These are phyloP conservation scores for Fusarium sp. DNA, from an alignment of 2,329 filamentous ascomycete species.

Conservation along the genomic window DNA sequence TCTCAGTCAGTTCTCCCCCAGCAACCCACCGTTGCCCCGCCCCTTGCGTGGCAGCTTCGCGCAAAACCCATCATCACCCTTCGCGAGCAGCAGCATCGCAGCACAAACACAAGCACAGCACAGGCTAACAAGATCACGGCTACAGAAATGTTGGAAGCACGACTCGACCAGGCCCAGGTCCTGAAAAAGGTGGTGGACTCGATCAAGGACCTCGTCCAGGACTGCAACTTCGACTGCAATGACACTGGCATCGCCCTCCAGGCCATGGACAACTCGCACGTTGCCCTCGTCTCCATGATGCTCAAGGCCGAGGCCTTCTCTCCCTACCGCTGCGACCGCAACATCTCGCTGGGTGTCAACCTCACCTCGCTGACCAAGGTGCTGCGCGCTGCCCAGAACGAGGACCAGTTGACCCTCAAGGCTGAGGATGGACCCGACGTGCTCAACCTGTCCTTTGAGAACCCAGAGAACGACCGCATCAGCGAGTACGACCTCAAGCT, in stretches of 20 bases:
- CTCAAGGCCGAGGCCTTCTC: slow-evolving; percentile 95
- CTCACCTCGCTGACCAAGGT: slow-evolving; percentile 97
- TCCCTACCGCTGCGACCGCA: slow-evolving; percentile 97
- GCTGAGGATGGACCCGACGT: slow-evolving; percentile 96
- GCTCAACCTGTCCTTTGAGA: slow-evolving; percentile 96
- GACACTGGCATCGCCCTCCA: slow-evolving; percentile 98
- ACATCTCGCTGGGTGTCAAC: slow-evolving; percentile 98
- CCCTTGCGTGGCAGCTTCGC: slow-evolving; percentile 32
- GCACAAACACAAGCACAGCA: neutral
- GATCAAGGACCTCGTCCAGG: slow-evolving; percentile 98
- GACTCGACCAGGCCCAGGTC: slow-evolving; percentile 91
- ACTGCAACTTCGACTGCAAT: slow-evolving; percentile 99
- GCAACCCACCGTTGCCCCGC: slow-evolving; percentile 29
- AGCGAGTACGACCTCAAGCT: slow-evolving; percentile 99
- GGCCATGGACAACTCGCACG: slow-evolving; percentile 99
- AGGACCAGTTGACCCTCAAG: slow-evolving; percentile 96
- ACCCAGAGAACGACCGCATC: slow-evolving; percentile 85
- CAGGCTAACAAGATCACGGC: slow-evolving; percentile 25
- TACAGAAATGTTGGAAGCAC: slow-evolving; percentile 89
- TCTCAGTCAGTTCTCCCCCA: slow-evolving; percentile 30
- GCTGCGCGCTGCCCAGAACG: slow-evolving; percentile 90
- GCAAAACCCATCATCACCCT: neutral
- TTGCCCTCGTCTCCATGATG: slow-evolving; percentile 98
- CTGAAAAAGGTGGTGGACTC: slow-evolving; percentile 99
- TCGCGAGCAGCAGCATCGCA: neutral